phyloP scores from a whole-genome alignment of 2,329 filamentous ascomycete genomes.

The Esteya vermicola region DNA sequence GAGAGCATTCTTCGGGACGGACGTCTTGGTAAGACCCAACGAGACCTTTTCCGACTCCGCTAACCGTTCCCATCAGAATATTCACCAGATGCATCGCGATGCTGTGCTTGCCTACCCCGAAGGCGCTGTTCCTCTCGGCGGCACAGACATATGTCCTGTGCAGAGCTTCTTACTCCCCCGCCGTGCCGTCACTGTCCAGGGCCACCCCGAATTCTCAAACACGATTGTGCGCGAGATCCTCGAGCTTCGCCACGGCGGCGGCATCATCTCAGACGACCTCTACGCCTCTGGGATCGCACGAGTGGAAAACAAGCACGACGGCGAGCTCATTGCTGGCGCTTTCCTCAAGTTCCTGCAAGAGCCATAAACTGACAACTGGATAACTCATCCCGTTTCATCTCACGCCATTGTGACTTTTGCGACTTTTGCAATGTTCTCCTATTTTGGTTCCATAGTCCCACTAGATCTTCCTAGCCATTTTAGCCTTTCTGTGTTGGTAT shows the following conservation, averaged over 20 bases:
- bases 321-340: slow-evolving; percentile 55
- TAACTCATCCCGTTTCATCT: too few species aligned
- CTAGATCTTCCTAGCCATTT: not conserved
- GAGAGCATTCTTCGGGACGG: slow-evolving; percentile 54
- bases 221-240: slow-evolving; percentile 59
- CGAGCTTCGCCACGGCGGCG: slow-evolving; percentile 45
- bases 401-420: too few species aligned
- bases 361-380: too few species aligned
- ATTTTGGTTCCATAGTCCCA: not conserved
- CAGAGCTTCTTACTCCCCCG: slow-evolving; percentile 64
- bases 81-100: slow-evolving; percentile 83
- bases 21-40: slow-evolving; percentile 32
- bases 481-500: not conserved
- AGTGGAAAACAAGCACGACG: slow-evolving; percentile 59
- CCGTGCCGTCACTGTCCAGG: slow-evolving; percentile 63
- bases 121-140: slow-evolving; percentile 48
- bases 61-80: slow-evolving; percentile 27
- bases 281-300: slow-evolving; percentile 55
- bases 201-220: slow-evolving; percentile 70
- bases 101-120: slow-evolving; percentile 51
- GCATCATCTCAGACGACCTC: slow-evolving; percentile 55
- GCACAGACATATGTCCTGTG: slow-evolving; percentile 52
- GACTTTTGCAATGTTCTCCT: not conserved
- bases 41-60: not conserved
- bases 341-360: slow-evolving; percentile 68